Base-by-base conservation (phyloP, 306 rosid species). In the Prosopis cineraria region DNA sequence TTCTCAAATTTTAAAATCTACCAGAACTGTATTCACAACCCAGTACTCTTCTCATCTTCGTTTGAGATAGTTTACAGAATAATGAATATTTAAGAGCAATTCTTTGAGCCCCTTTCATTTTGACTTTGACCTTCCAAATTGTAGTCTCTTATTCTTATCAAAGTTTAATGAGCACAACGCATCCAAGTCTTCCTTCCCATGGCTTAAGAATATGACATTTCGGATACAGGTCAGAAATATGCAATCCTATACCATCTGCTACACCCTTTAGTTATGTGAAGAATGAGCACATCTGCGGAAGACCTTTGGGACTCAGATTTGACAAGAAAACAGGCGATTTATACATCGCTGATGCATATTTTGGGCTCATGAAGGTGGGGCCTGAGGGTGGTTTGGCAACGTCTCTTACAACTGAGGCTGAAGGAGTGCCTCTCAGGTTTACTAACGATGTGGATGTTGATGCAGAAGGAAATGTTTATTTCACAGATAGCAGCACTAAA, bases 281-380 rank as follows among this genome's bases (percentile, higher is more conserved):
- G 84, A 87, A 84, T 72, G 98, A 94, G 68, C 97, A 94, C 85
- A 89, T 94, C 34, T 94, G 98, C 72, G 98, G 98, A 68, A 89
- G 98, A 84, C 98, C 98, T 75, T 69, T 94, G 84, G 97, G 98
- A 52, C 91, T 92, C 16, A 93, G 97, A 52, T 94, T 94, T 81
- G 76, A 94, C 90, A 92, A 92, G 93, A 92, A 89, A 83, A 90
- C 98, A 16, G 98, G 97, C 36, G 88, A 94, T 82, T 73, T 94
- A 76, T 92, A 92, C 87, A 94, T 94, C 40, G 95, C 98, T 27
- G 98, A 94, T 87, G 92, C 98, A 27, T 94, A 94, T 77, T 68
- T 89, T 79, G 98, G 97, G 72, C 83, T 94, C 44, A 11, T 89
- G 91, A 94, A 88, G 82, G 98, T 92, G 25, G 97, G 97, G 7